Percentiles rank a stretch among this genome's conserved stretches.
Conservation (phyloP, 306 rosid species). For the Potentilla sterilis region DNA sequence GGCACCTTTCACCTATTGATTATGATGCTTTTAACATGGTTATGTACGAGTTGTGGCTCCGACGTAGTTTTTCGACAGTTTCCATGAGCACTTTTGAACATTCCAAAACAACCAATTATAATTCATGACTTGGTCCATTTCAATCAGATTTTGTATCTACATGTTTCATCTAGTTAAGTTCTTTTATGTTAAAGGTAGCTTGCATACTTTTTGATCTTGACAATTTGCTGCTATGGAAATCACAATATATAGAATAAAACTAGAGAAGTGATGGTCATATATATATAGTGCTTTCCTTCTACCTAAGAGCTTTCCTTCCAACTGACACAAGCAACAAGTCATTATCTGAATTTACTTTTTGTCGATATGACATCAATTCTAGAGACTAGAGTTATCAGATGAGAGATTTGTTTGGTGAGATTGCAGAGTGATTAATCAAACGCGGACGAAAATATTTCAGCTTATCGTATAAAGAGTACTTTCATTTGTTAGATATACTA, state of each 20-base stretch:
- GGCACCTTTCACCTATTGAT: constrained; percentile 63
- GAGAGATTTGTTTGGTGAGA: no score
- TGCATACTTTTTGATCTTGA: not conserved
- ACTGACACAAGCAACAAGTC: no score
- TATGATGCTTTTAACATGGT: constrained; percentile 83
- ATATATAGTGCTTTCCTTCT: no score
- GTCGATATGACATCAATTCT: no score
- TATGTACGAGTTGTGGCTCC: constrained; percentile 84
- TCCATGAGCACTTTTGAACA: constrained; percentile 7
- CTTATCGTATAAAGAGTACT: no score
- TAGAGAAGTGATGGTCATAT: not conserved
- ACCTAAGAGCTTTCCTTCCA: no score
- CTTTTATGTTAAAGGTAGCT: constrained; percentile 9
- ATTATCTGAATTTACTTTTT: no score
- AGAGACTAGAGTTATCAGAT: no score
- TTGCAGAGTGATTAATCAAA: no score
- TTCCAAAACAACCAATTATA: not conserved
- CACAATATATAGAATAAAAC: not conserved
- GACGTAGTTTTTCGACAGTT: constrained; percentile 51
- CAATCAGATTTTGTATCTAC: not conserved
- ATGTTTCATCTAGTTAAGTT: not conserved
- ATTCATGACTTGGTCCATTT: not conserved
- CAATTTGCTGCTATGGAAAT: not conserved
- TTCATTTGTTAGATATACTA: no score
- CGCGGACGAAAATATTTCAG: no score